Evolutionary conservation across 306 rosid genomes (phyloP).

Genomic region (Lathyrus oleraceus): DNA sequence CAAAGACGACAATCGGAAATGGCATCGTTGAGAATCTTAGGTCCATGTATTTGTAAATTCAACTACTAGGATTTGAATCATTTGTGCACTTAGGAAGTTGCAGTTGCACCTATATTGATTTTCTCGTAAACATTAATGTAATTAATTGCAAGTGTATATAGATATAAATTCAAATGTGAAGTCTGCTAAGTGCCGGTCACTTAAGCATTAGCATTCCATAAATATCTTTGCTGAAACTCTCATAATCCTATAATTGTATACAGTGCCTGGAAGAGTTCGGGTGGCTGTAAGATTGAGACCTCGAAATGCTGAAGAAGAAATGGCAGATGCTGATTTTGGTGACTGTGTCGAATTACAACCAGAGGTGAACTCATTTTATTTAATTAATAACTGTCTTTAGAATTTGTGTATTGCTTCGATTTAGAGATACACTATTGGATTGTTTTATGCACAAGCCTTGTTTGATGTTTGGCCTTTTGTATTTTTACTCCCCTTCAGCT

Average conservation of each 20-base stretch:
- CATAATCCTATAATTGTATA: constrained; percentile 26
- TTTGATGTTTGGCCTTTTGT: constrained; percentile 32
- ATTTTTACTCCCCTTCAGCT: constrained; percentile 53
- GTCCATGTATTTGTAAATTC: neutral
- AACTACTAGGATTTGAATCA: constrained; percentile 3
- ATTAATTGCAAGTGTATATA: constrained; percentile 1
- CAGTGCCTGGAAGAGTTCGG: constrained; percentile 94
- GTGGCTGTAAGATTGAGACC: constrained; percentile 94
- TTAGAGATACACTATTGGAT: constrained; percentile 15
- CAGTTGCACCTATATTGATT: neutral
- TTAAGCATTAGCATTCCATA: neutral
- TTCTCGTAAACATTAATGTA: neutral
- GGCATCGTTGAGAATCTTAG: neutral
- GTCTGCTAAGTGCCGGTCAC: neutral
- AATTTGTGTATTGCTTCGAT: constrained; percentile 5
- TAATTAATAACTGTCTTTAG: constrained; percentile 11
- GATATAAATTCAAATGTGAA: neutral
- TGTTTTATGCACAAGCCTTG: constrained; percentile 1
- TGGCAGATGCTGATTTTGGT: constrained; percentile 90
- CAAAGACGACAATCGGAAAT: neutral
- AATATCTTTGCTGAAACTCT: neutral
- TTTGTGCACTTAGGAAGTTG: constrained; percentile 6
- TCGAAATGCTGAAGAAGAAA: constrained; percentile 75
- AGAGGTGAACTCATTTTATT: constrained; percentile 58
- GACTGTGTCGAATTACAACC: constrained; percentile 92